Base-by-base conservation (phyloP, 73 alveolate genomes). In the Paraurostyla sp. region DNA sequence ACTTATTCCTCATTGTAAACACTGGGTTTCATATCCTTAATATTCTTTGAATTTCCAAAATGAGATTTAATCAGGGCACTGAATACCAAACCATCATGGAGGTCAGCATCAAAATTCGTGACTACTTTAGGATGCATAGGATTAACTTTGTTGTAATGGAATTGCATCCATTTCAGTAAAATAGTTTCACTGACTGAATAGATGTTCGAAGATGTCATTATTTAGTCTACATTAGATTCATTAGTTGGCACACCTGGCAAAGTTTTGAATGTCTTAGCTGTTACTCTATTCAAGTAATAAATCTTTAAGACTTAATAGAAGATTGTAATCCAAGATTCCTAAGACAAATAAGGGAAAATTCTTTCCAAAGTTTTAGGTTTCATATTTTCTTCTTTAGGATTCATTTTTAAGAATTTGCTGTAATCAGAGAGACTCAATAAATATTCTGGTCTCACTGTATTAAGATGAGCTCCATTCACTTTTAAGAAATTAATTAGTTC, bases 381-480 rank as follows among this genome's bases (percentile, higher is more conserved):
- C 91, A 85, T 85, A 68, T 84, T 80, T 60, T 93, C 98, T 87
- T 92, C 93, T 60, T 85, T 85, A 36, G 98, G 98, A 59, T 85
- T 58, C 80, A 84, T 41, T 46, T 91, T 91, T 22, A 91, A 75
- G 93, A 91, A 91, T 58, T 91, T 91, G 85, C 93, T 88, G 68
- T 87, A 93, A 76, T 96, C 98, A 78, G 93, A 59, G 30, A 94
- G 84, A 69, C 95, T 88, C 9, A 98, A 94, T 56, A 98, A 91
- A 85, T 95, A 97, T 90, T 98, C 99, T 1, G 99, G 99, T 48
- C 99, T 88, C 18, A 98, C 98, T 50, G 99, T 98, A 60, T 97
- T 97, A 30, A 98, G 92, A 43, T 96, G 94, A 41, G 99, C 99
- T 35, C 99, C 99, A 80, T 96, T 95, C 38, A 92, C 96, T 86